These are phyloP conservation scores for Fusarium incarnatum DNA, from an alignment of 2,329 filamentous ascomycete genomes.

Conservation along the genomic window DNA sequence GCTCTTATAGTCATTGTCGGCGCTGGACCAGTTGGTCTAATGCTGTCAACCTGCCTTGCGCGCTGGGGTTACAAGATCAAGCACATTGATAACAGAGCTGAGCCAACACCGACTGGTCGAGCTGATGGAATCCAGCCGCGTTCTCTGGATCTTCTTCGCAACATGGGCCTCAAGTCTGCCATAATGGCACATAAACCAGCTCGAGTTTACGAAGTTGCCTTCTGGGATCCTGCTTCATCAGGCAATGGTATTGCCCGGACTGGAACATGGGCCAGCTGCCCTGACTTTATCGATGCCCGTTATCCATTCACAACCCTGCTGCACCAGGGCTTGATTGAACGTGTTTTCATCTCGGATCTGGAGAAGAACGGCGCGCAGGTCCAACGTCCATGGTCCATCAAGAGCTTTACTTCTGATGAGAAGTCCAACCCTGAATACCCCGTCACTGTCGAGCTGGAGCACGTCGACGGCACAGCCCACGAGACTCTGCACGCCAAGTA, in stretches of 20 bases:
- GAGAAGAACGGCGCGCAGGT: slow-evolving; percentile 69
- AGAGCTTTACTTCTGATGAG: slow-evolving; percentile 69
- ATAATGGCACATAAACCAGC: slow-evolving; percentile 91
- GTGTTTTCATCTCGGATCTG: slow-evolving; percentile 75
- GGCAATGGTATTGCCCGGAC: slow-evolving; percentile 71
- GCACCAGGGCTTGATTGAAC: slow-evolving; percentile 78
- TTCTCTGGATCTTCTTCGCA: slow-evolving; percentile 85
- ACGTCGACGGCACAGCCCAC: slow-evolving; percentile 76
- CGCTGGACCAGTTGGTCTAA: slow-evolving; percentile 87
- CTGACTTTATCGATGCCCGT: slow-evolving; percentile 80
- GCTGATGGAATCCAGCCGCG: slow-evolving; percentile 94
- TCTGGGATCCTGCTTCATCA: slow-evolving; percentile 73
- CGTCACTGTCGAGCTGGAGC: slow-evolving; percentile 80
- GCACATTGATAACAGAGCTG: slow-evolving; percentile 90
- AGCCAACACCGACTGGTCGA: slow-evolving; percentile 85
- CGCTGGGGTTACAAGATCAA: slow-evolving; percentile 96
- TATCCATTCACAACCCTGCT: slow-evolving; percentile 78
- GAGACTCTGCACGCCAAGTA: slow-evolving; percentile 79
- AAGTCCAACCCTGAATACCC: slow-evolving; percentile 73
- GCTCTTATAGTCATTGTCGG: slow-evolving; percentile 79
- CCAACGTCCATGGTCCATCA: slow-evolving; percentile 74
- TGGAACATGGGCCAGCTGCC: slow-evolving; percentile 87
- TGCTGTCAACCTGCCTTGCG: slow-evolving; percentile 87
- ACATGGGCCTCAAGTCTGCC: slow-evolving; percentile 87
- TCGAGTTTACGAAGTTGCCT: slow-evolving; percentile 82